These are phyloP conservation scores for Cryphonectria parasitica DNA, from an alignment of 2,329 filamentous ascomycete genomes.

Conservation along the genomic window DNA sequence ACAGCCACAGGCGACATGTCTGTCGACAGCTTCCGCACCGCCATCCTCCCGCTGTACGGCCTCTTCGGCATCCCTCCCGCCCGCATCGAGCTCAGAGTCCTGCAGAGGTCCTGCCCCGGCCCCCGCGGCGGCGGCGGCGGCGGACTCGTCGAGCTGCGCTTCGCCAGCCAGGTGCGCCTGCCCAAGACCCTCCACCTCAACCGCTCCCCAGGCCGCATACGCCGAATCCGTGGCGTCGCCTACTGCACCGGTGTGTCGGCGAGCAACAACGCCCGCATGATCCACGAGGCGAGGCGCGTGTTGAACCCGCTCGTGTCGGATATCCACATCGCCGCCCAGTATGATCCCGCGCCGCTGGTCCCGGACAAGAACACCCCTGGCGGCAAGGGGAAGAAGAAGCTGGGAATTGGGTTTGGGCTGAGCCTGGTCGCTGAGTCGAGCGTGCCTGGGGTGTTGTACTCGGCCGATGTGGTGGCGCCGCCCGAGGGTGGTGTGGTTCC, in stretches of 20 bases:
- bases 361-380: constrained; percentile 52
- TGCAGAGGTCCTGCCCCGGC: constrained; percentile 79
- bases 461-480: constrained; percentile 78
- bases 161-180: constrained; percentile 89
- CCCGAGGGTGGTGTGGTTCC: constrained; percentile 80
- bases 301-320: constrained; percentile 86
- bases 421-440: constrained; percentile 92
- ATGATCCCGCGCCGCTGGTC: constrained; percentile 67
- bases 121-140: constrained; percentile 78
- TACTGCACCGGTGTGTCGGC: constrained; percentile 92
- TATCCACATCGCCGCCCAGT: constrained; percentile 85
- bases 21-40: constrained; percentile 91
- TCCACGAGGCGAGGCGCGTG: constrained; percentile 83
- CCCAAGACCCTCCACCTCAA: constrained; percentile 92
- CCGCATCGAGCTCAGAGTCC: constrained; percentile 82
- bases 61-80: constrained; percentile 82
- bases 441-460: constrained; percentile 78
- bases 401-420: constrained; percentile 89
- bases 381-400: constrained; percentile 58
- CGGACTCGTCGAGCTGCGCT: constrained; percentile 90
- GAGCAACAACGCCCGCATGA: constrained; percentile 94
- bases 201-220: constrained; percentile 81
- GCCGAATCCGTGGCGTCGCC: constrained; percentile 87
- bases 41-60: constrained; percentile 85
- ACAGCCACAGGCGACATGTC: constrained; percentile 86